Conservation (phyloP, 164 flowering plant genomes). For the Warburgia ugandensis region DNA sequence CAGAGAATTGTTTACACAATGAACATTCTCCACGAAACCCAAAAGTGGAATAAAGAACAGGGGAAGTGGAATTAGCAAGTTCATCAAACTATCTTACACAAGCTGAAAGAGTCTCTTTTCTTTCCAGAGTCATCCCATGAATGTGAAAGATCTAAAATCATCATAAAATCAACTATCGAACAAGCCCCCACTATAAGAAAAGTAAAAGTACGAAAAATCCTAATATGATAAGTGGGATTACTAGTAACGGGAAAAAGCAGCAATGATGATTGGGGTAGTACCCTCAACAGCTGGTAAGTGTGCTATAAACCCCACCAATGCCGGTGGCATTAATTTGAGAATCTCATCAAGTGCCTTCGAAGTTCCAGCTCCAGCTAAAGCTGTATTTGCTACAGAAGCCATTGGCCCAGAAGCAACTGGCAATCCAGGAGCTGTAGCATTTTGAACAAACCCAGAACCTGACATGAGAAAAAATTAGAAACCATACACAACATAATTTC, state of each 20-base stretch:
- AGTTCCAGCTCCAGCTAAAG: conserved; percentile 30
- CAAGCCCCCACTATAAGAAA: no score
- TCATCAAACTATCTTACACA: no score
- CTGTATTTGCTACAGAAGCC: conserved; percentile 17
- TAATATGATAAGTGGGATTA: background rate
- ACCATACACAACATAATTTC: background rate
- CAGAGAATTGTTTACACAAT: no score
- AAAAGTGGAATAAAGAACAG: no score
- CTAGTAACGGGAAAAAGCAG: background rate
- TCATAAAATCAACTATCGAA: no score
- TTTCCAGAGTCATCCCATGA: no score
- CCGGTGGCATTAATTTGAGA: conserved; percentile 64
- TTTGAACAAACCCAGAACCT: conserved; percentile 33
- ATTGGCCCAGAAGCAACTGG: conserved; percentile 36
- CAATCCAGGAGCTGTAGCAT: conserved; percentile 29
- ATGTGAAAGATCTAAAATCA: no score
- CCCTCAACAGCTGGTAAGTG: conserved; percentile 77
- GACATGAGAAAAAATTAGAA: background rate
- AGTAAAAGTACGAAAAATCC: background rate
- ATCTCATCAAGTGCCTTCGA: conserved; percentile 43
- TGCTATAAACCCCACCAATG: conserved; percentile 60
- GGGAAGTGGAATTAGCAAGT: no score
- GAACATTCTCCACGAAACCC: no score
- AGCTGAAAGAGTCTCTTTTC: no score
- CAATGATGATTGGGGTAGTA: conserved; percentile 18